Evolutionary conservation across 2,329 filamentous ascomycete genomes (phyloP), one percentile per base, ranked within the genome.

Genomic region (Cadophora luteo-olivacea): DNA sequence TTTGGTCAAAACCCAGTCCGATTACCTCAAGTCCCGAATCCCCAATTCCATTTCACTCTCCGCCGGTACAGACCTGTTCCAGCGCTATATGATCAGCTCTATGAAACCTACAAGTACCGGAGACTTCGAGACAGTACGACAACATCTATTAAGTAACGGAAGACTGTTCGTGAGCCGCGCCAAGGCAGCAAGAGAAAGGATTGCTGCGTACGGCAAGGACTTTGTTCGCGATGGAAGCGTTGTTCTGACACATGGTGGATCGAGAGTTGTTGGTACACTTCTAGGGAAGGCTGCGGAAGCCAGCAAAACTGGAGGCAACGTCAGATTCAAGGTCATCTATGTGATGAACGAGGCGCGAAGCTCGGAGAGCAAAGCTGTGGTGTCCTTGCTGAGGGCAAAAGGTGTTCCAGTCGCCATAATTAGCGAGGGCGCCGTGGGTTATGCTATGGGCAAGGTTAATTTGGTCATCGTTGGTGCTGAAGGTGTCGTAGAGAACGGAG

Each of bases 11-110:
- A 87, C 86, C 58, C 91, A 96, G 78, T 95, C 93, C 62, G 85
- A 87, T 64, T 87, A 89, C 75, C 88, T 99, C 72, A 95, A 94
- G 80, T 85, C 85, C 68, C 89, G 90, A 24, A 91, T 97, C 64
- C 86, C 91, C 8, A 98, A 99, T 81, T 92, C 94, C 16, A 92
- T 98, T 67, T 95, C 94, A 4, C 88, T 98, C 19, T 94, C 92
- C 61, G 96, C 97, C 66, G 96, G 96, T 76, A 97, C 94, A 69
- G 94, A 97, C 79, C 89, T 98, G 68, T 98, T 99, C 84, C 92
- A 96, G 79, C 91, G 95, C 78, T 98, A 97, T 81, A 88, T 99
- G 74, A 91, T 97, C 76, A 89, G 90, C 67, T 93, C 86, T 72
- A 84, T 91, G 41, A 77, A 78, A 45, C 83, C 76, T 75, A 85